Evolutionary conservation across 352 stramenopile genomes (phyloP).

Genomic region (Blastocystis sp.): DNA sequence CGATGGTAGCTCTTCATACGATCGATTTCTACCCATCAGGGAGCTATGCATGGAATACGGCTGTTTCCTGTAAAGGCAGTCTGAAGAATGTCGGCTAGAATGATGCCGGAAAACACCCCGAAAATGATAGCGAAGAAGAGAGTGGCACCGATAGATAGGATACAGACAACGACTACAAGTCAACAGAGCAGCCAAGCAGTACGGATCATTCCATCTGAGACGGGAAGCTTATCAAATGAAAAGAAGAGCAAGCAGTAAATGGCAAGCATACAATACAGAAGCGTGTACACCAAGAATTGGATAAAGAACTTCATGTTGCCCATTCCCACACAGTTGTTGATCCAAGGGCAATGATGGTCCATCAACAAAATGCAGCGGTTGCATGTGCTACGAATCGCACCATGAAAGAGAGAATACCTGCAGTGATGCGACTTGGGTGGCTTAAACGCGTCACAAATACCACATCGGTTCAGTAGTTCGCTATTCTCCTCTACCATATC

Average conservation of each 20-base stretch:
- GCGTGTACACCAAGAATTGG: conserved; percentile 51
- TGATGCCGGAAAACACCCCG: conserved; percentile 5
- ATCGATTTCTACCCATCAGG: conserved; percentile 34
- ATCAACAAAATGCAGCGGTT: conserved; percentile 72
- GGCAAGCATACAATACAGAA: conserved; percentile 18
- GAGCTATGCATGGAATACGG: neutral
- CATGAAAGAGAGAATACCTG: neutral
- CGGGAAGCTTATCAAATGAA: neutral
- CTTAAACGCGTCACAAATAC: conserved; percentile 55
- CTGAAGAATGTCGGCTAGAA: conserved; percentile 17
- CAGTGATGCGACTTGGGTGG: conserved; percentile 49
- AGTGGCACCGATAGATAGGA: neutral
- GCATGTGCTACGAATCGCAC: conserved; percentile 58
- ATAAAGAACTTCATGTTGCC: conserved; percentile 66
- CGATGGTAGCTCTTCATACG: neutral
- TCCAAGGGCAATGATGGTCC: conserved; percentile 73
- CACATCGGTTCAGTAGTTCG: conserved; percentile 20
- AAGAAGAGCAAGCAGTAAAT: conserved; percentile 19
- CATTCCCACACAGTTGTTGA: conserved; percentile 70
- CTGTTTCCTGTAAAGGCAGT: conserved; percentile 14
- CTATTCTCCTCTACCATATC: neutral
- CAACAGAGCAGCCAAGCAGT: conserved; percentile 9
- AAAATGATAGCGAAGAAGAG: conserved; percentile 33
- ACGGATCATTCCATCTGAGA: neutral
- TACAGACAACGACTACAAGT: neutral